A percentile compares a stretch with the other conserved stretches of the same genome.
Evolutionary conservation across 257 asterid species (phyloP).

Genomic region (Penstemon davidsonii): DNA sequence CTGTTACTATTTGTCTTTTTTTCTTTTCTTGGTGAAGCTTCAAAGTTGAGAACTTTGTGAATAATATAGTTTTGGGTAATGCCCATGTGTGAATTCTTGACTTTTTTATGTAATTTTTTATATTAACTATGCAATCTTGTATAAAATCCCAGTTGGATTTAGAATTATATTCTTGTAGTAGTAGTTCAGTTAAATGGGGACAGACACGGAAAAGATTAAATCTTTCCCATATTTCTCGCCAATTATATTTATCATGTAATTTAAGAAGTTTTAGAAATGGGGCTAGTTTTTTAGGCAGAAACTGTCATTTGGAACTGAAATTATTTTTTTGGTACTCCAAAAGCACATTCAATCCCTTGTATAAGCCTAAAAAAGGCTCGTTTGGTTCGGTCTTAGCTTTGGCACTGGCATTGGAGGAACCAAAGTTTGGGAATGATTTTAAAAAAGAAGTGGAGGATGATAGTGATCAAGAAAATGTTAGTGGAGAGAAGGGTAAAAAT

Average conservation of each 20-base stretch:
- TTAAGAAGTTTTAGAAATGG: slow-evolving; percentile 26
- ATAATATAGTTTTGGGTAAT: too few relatives aligned
- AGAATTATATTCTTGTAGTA: slow-evolving; percentile 34
- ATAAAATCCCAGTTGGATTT: background rate
- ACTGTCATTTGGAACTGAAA: slow-evolving; percentile 31
- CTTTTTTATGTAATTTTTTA: too few relatives aligned
- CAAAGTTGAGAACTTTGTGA: too few relatives aligned
- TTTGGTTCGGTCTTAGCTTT: slow-evolving; percentile 48
- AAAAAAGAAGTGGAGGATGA: slow-evolving; percentile 18
- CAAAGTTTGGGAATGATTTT: slow-evolving; percentile 35
- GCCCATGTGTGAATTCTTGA: too few relatives aligned
- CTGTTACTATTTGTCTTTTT: too few relatives aligned
- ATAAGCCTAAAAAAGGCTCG: slow-evolving; percentile 32
- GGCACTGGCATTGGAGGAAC: slow-evolving; percentile 55
- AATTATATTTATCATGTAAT: slow-evolving; percentile 26
- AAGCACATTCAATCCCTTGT: slow-evolving; percentile 24
- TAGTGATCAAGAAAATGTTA: background rate
- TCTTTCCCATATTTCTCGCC: slow-evolving; percentile 28
- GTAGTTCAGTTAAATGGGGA: slow-evolving; percentile 34
- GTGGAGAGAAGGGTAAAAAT: slow-evolving; percentile 25
- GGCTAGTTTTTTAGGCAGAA: slow-evolving; percentile 24
- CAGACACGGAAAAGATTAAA: slow-evolving; percentile 40
- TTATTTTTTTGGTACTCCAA: slow-evolving; percentile 25
- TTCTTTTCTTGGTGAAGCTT: too few relatives aligned
- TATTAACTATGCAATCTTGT: too few relatives aligned